Evolutionary conservation across 306 rosid species (phyloP).

Genomic region (Castanea crenata): DNA sequence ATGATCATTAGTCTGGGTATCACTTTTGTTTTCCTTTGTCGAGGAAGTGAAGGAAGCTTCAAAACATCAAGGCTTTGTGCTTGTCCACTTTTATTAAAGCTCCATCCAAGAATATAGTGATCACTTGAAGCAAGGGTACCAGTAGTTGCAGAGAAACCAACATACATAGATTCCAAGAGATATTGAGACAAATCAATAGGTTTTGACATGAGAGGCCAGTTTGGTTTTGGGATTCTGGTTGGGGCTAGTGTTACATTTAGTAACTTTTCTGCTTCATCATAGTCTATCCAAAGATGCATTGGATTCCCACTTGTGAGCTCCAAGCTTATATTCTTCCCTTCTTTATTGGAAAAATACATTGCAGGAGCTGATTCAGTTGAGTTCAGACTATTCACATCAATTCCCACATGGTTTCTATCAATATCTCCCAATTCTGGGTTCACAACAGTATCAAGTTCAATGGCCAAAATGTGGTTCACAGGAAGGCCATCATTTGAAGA

Average conservation of each 20-base stretch:
- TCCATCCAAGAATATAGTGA: too few relatives aligned
- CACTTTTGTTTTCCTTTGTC: background rate
- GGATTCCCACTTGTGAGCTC: background rate
- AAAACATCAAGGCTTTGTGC: too few relatives aligned
- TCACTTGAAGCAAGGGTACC: too few relatives aligned
- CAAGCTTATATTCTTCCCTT: conserved; percentile 4
- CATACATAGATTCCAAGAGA: too few relatives aligned
- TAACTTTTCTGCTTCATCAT: too few relatives aligned
- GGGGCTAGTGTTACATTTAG: too few relatives aligned
- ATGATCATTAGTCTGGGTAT: background rate
- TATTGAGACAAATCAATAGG: too few relatives aligned
- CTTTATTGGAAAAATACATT: background rate
- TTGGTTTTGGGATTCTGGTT: too few relatives aligned
- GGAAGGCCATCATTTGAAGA: background rate
- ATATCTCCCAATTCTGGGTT: background rate
- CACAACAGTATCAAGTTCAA: conserved; percentile 14
- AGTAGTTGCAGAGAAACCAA: too few relatives aligned
- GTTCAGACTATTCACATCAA: conserved; percentile 27
- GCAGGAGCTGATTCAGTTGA: conserved; percentile 13
- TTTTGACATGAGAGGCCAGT: too few relatives aligned
- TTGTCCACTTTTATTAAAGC: too few relatives aligned
- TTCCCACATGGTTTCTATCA: conserved; percentile 21
- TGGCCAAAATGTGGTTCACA: conserved; percentile 29
- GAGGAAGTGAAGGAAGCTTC: conserved; percentile 10
- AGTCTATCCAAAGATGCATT: too few relatives aligned